Conservation (phyloP, 441 rosid species). For the Macaranga tanarius region DNA sequence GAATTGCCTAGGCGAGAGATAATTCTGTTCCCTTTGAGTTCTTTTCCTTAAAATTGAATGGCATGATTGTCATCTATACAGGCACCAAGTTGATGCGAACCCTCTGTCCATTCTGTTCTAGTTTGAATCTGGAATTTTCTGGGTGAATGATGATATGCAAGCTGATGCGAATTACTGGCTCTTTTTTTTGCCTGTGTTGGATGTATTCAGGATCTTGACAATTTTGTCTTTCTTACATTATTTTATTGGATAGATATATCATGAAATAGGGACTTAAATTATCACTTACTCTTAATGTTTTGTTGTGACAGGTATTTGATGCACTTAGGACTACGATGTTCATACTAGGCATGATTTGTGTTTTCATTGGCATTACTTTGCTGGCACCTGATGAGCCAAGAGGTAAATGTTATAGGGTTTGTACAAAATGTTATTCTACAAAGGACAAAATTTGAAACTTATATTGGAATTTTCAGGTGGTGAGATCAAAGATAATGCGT, state of each 20-base stretch:
- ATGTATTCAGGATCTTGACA: not conserved
- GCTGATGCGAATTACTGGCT: not conserved
- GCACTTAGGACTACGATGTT: slow-evolving; percentile 90
- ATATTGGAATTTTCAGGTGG: slow-evolving; percentile 46
- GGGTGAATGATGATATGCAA: not conserved
- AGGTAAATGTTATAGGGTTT: slow-evolving; percentile 39
- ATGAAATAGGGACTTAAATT: slow-evolving; percentile 9
- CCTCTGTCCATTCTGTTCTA: not conserved
- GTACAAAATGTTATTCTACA: not conserved
- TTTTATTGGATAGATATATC: slow-evolving; percentile 8
- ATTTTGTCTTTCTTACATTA: not conserved
- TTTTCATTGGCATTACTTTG: slow-evolving; percentile 83
- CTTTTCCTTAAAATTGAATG: slow-evolving; percentile 2
- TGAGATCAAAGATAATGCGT: slow-evolving; percentile 65
- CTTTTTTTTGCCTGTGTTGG: not conserved
- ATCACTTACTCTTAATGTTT: slow-evolving; percentile 19
- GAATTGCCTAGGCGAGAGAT: no score
- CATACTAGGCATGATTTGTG: slow-evolving; percentile 81
- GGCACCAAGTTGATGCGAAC: not conserved
- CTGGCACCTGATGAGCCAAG: slow-evolving; percentile 93
- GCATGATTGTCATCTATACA: not conserved
- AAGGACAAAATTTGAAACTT: not conserved
- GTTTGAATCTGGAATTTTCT: not conserved
- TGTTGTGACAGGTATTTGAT: slow-evolving; percentile 68
- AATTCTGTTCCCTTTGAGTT: not conserved